Evolutionary conservation across 441 rosid genomes (phyloP).

Genomic region (Gossypium davidsonii): DNA sequence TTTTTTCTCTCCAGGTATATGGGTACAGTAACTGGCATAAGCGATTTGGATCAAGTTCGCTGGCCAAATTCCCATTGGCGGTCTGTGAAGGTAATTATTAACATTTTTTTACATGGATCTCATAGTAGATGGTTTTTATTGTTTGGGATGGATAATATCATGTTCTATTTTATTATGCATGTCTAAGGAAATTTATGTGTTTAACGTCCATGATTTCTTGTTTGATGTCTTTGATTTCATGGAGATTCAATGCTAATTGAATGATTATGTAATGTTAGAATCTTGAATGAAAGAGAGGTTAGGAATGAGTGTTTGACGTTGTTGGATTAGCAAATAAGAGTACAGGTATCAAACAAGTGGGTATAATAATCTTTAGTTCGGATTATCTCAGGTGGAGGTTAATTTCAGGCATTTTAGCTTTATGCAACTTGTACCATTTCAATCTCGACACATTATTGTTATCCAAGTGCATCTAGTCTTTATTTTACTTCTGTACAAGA

Average conservation of each 20-base stretch:
- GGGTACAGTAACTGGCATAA: conserved; percentile 88
- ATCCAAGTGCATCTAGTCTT: not conserved
- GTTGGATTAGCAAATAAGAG: not conserved
- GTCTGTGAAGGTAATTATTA: conserved; percentile 67
- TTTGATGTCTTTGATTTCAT: not conserved
- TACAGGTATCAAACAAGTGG: not conserved
- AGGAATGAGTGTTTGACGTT: not conserved
- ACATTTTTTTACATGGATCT: not conserved
- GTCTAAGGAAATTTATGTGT: not conserved
- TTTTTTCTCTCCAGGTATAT: conserved; percentile 52
- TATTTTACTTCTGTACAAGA: not conserved
- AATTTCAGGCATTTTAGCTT: not conserved
- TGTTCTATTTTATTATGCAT: not conserved
- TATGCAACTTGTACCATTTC: not conserved
- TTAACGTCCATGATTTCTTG: not conserved
- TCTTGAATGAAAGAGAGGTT: not conserved
- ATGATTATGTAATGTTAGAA: not conserved
- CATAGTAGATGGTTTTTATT: not conserved
- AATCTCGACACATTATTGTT: not conserved
- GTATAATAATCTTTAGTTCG: not conserved
- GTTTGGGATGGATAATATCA: not conserved
- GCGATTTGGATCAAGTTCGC: conserved; percentile 68
- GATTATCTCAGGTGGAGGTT: not conserved
- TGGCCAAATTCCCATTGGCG: conserved; percentile 98
- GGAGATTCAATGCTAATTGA: not conserved